Conservation (phyloP, 257 asterid species). For the Salvia hispanica region DNA sequence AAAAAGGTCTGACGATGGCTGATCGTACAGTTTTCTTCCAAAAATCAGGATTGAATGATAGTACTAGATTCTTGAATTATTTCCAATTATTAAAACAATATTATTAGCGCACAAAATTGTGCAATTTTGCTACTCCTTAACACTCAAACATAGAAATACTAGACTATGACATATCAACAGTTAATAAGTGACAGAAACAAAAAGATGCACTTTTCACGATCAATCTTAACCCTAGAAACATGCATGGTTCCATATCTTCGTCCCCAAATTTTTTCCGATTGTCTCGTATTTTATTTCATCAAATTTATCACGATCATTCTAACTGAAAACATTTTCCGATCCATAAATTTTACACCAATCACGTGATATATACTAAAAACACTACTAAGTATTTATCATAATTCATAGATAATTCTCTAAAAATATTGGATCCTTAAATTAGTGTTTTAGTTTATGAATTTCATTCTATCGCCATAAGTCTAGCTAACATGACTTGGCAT, state of each 20-base stretch:
- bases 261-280: neutral
- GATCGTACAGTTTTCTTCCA: neutral
- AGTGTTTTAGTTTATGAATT: no score
- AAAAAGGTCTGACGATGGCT: neutral
- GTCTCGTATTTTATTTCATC: no score
- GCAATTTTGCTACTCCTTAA: neutral
- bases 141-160: neutral
- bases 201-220: conserved; percentile 3
- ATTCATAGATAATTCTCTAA: no score
- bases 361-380: no score
- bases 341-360: no score
- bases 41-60: neutral
- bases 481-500: no score
- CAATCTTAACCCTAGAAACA: conserved; percentile 5
- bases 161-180: conserved; percentile 8
- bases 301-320: no score
- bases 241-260: neutral
- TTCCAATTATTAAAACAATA: neutral
- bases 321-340: no score
- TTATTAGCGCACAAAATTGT: neutral
- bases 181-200: conserved; percentile 8
- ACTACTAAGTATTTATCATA: no score
- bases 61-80: conserved; percentile 3
- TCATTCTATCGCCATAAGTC: no score
- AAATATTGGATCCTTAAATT: no score